Evolutionary conservation across 805 yeast genomes (phyloP), one percentile per base, ranked within the genome.

Genomic region (Saccharomycopsis vini): DNA sequence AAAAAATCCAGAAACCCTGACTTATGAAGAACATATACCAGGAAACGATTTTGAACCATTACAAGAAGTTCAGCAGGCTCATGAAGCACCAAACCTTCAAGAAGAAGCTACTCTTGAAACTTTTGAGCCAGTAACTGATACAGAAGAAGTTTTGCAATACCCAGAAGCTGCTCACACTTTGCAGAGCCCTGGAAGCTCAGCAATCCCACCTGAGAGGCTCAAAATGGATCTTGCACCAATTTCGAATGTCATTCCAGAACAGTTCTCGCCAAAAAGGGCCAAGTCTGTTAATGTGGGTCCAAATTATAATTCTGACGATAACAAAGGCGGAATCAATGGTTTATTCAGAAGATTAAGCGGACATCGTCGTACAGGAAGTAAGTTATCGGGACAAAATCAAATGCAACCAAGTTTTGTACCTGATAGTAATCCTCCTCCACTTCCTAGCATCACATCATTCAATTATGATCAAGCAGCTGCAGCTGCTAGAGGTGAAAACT

Each of bases 141-240:
- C 50, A 57, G 44, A 41, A 20, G 46, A 66, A 5, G 55, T 56
- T 3, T 44, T 62, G 16, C 33, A 63, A 16, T 61, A 57, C 44
- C 68, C 68, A 18, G 61, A 62, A 45, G 65, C 76, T 6, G 75
- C 73, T 1, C 68, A 67, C 44, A 61, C 69, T 2, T 62, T 69
- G n/a, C n/a, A n/a, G n/a, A n/a, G n/a, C n/a, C n/a, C 3, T 48
- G 53, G 13, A 37, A 39, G 30, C 29, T 21, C 21, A 24, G 13
- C 9, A 33, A 20, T 26, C 22, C 42, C 19, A 18, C n/a, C 9
- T n/a, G n/a, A n/a, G n/a, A n/a, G n/a, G n/a, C n/a, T n/a, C n/a
- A 12, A 34, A 23, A n/a, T 24, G 10, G 28, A 12, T 20, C 16
- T 20, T 10, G 21, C 30, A 15, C 45, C 45, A 23, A n/a, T 15